A percentile compares a stretch with the other conserved stretches of the same genome.
These are phyloP conservation scores for Fusarium sp. DNA, from an alignment of 2,329 filamentous ascomycete species.

Conservation along the genomic window DNA sequence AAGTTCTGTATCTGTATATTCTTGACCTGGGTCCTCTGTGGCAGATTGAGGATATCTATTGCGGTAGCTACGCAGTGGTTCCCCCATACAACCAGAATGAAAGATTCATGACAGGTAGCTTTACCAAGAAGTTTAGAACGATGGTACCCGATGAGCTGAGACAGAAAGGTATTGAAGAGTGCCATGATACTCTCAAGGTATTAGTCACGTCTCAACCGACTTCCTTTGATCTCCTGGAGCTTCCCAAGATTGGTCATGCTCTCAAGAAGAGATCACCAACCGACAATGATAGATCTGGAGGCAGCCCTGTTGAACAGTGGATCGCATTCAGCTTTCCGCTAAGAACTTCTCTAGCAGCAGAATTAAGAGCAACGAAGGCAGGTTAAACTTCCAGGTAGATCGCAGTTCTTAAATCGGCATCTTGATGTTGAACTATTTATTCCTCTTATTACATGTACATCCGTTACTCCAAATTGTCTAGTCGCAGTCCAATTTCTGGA, in stretches of 20 bases:
- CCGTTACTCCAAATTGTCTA: no score
- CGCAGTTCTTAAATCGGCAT: no score
- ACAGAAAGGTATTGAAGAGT: background rate
- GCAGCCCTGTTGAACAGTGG: background rate
- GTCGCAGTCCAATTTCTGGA: no score
- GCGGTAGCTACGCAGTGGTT: background rate
- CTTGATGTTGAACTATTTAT: no score
- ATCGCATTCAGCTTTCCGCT: background rate
- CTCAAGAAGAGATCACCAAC: background rate
- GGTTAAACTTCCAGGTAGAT: background rate
- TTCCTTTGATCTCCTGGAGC: conserved; percentile 12
- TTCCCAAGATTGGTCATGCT: background rate
- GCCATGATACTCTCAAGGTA: conserved; percentile 16
- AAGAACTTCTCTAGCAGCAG: background rate
- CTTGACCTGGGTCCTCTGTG: background rate
- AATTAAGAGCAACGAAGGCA: accelerated
- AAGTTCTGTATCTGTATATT: background rate
- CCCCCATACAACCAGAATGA: background rate
- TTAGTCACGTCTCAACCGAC: conserved; percentile 24
- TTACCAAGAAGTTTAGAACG: conserved; percentile 3
- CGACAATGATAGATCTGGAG: background rate
- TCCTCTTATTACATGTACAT: no score
- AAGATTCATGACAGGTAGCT: background rate
- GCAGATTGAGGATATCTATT: background rate
- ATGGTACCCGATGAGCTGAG: background rate